Base-by-base conservation (phyloP, 2,329 filamentous ascomycete species). In the Beauveria bassiana region DNA sequence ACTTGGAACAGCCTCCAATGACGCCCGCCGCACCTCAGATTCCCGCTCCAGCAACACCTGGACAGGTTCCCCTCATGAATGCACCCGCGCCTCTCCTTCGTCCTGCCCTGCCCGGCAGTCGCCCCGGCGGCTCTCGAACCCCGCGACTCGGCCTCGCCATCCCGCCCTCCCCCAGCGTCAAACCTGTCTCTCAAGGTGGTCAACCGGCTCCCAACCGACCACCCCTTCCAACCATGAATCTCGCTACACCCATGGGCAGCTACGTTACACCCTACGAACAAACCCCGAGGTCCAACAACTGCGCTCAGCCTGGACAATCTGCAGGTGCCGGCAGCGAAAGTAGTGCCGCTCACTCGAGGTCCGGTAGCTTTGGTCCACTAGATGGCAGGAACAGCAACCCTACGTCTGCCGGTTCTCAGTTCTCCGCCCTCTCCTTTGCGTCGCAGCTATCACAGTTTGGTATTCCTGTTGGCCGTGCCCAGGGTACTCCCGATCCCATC, bases 141-240 rank as follows among this genome's bases (percentile, higher is more conserved):
- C 91, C 91, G 31, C 86, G 89, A 68, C 83, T 98, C 62, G 93
- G 92, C 50, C 84, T 98, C 61, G 90, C 93, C 51, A 98, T 98
- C 62, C 93, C 93, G 43, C 87, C 90, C 1, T 96, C 91, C 42
- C 90, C 91, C 54, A 93, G 86, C 75, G 88, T 81, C 64, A 91
- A 93, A 73, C 86, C 93, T 2, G 85, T 95, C 57, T 84, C 83
- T 76, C 74, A 67, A 14, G 59, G 65, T 7, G 64, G 59, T 20
- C 73, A 64, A 65, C 70, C 70, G 68, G 72, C 69, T 68, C 70
- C 68, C 5, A 68, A 73, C 28, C 71, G 75, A 61, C 74, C 90
- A 26, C 78, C 86, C 26, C 85, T 90, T 31, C 92, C 92, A n/a
- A 87, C 88, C 63, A 81, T 97, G 51, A 89, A 91, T 69, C 82